phyloP scores from a whole-genome alignment of 306 rosid species.

The Glycine soja region DNA sequence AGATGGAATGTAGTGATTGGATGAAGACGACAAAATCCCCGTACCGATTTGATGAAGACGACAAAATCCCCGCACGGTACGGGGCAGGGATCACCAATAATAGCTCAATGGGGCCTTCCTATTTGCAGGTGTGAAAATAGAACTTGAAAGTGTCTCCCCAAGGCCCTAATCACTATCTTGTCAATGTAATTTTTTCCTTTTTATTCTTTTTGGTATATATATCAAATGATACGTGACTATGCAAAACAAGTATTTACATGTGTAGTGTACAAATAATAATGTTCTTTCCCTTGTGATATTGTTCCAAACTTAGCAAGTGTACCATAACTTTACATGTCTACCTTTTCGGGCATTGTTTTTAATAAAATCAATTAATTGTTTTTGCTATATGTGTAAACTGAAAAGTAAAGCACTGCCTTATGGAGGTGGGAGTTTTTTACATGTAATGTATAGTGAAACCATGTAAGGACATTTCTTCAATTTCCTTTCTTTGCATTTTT shows the following conservation, averaged over 20 bases:
- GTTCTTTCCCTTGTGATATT: not conserved
- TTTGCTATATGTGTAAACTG: too few relatives aligned
- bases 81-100: conserved; percentile 26
- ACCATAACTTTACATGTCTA: not conserved
- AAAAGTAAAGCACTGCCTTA: too few relatives aligned
- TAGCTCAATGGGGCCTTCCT: conserved; percentile 28
- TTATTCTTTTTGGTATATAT: not conserved
- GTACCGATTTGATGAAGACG: conserved; percentile 10
- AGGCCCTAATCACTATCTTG: not conserved
- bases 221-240: not conserved
- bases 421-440: not conserved
- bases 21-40: conserved; percentile 38
- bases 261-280: not conserved
- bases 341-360: not conserved
- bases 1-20: not conserved
- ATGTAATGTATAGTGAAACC: not conserved
- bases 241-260: not conserved
- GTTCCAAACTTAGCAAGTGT: not conserved
- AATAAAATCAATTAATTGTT: not conserved
- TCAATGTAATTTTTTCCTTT: not conserved
- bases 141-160: not conserved
- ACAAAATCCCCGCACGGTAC: conserved; percentile 32
- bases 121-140: not conserved
- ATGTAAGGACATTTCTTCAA: not conserved
- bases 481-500: not conserved